A percentile compares a stretch with the other conserved stretches of the same genome.
Evolutionary conservation across 805 yeast genomes (phyloP).

Genomic region (Starmerella asiatica): DNA sequence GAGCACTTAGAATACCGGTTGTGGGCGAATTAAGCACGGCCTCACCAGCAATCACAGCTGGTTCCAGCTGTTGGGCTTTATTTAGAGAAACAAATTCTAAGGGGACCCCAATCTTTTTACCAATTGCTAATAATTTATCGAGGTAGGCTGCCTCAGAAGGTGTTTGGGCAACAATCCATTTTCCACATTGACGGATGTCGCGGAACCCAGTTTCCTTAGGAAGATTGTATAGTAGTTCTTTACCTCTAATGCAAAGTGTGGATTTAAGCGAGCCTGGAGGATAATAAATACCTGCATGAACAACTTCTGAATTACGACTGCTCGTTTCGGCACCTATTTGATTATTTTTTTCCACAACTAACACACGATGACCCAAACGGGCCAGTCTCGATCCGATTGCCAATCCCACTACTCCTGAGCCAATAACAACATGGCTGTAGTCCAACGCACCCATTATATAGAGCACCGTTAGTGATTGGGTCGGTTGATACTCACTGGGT

Average conservation of each 20-base stretch:
- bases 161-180: slow-evolving; percentile 77
- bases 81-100: slow-evolving; percentile 40
- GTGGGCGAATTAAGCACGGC: slow-evolving; percentile 63
- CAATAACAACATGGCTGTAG: slow-evolving; percentile 49
- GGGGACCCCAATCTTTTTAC: slow-evolving; percentile 42
- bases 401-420: slow-evolving; percentile 76
- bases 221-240: slow-evolving; percentile 45
- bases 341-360: slow-evolving; percentile 55
- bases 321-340: slow-evolving; percentile 68
- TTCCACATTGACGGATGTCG: slow-evolving; percentile 48
- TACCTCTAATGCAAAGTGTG: slow-evolving; percentile 61
- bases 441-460: slow-evolving; percentile 12
- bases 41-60: slow-evolving; percentile 47
- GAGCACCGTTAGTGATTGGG: too few species aligned
- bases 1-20: slow-evolving; percentile 77
- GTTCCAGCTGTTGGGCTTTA: slow-evolving; percentile 41
- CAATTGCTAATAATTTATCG: slow-evolving; percentile 37
- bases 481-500: too few species aligned
- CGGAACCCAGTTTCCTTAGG: slow-evolving; percentile 35
- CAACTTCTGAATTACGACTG: slow-evolving; percentile 82
- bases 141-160: slow-evolving; percentile 49
- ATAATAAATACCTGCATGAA: slow-evolving; percentile 81
- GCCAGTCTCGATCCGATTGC: slow-evolving; percentile 62
- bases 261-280: slow-evolving; percentile 58
- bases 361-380: slow-evolving; percentile 36